Base-by-base conservation (phyloP, 2,329 filamentous ascomycete genomes). In the Colletotrichum shisoi region DNA sequence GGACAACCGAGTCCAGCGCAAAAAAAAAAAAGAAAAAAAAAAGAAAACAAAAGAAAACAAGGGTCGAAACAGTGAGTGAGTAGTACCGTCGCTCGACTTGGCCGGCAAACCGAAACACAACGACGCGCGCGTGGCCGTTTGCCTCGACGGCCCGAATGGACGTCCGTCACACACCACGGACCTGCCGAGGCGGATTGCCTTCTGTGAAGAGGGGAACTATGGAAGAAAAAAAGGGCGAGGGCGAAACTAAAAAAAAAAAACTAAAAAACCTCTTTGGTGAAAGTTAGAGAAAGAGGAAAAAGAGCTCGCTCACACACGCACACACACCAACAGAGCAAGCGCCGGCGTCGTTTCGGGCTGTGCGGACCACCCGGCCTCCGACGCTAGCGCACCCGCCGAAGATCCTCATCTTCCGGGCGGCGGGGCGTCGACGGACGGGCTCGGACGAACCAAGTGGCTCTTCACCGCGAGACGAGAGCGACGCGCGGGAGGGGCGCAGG, bases 371-470 rank as follows among this genome's bases (percentile, higher is more conserved):
- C 48, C 59, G 53, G 53, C 40, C 54, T 54, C 48, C 51, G 53
- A 58, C 53, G 48, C 61, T 64, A 67, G 44, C 40, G 42, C 34
- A 17, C 21, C 60, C 34, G 60, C 45, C 54, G 64, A 67, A 67
- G 64, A 67, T 67, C 64, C 46, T 67, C 64, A 67, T 67, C 64
- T 67, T 60, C 60, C 40, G 11, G 39, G 39, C 19, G 54, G 39
- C 15, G 54, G 24, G 17, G 7, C 31, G 31, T 34, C 31, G 57
- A 44, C 12, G 34, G 24, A 34, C 31, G 31, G 4, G 2, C 48
- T 34, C 48, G 48, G 48, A n/a, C 48, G 48, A 8, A 34, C 31
- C 31, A 34, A 34, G 8, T 34, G 8, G 31, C 7, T 8, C 27
- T 31, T 31, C 7, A 31, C 27, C 27, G 27, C 27, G 27, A 31